These are phyloP conservation scores for Phytopythium cucurbitacearum DNA, from an alignment of 352 stramenopile species.

Conservation along the genomic window DNA sequence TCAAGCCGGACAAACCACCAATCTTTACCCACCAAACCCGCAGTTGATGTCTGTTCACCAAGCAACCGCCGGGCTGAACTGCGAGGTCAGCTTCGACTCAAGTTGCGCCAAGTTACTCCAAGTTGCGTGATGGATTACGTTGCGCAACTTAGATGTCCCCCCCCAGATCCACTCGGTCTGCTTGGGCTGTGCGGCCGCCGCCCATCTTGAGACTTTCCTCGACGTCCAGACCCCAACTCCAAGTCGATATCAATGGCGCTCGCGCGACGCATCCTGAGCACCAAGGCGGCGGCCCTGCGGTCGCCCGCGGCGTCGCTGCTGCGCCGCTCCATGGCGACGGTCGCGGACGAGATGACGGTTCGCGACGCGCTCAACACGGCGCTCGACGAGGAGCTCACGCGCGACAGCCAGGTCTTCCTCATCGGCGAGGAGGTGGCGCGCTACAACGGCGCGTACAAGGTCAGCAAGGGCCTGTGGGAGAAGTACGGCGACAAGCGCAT, in stretches of 20 bases:
- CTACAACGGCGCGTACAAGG: conserved; percentile 99
- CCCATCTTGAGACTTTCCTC: background rate
- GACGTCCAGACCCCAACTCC: conserved; percentile 2
- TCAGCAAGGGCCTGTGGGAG: conserved; percentile 96
- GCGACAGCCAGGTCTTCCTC: conserved; percentile 94
- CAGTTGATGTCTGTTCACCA: too few species aligned
- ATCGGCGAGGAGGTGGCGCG: conserved; percentile 98
- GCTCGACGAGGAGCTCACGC: conserved; percentile 98
- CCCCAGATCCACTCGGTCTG: background rate
- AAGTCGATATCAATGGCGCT: conserved; percentile 32
- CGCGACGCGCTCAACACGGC: conserved; percentile 98
- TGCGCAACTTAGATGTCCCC: conserved; percentile 1
- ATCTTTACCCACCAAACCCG: conserved; percentile 3
- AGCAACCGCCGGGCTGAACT: too few species aligned
- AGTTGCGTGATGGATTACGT: background rate
- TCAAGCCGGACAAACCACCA: background rate
- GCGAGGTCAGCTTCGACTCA: too few species aligned
- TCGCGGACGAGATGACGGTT: conserved; percentile 91
- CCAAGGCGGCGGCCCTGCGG: conserved; percentile 22
- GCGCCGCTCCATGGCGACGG: conserved; percentile 71
- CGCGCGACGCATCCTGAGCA: conserved; percentile 43
- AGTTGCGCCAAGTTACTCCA: background rate
- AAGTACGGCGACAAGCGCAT: conserved; percentile 99
- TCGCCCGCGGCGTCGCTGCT: conserved; percentile 19
- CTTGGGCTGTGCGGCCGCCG: conserved; percentile 1